These are phyloP conservation scores for Plasmodium vinckei DNA, from an alignment of 169 alveolate species.

Conservation along the genomic window DNA sequence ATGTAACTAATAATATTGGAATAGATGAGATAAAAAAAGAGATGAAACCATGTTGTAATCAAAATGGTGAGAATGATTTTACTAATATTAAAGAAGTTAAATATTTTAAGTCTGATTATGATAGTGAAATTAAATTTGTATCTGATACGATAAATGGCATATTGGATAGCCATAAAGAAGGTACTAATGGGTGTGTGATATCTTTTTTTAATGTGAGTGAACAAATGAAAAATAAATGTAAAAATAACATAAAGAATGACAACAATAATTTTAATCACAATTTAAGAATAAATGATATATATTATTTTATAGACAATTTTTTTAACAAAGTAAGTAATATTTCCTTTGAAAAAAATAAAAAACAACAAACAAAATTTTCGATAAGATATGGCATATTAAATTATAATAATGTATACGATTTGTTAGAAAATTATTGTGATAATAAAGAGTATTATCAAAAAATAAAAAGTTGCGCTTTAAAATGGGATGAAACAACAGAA, in stretches of 20 bases:
- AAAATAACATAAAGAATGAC: neutral
- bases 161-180: conserved; percentile 24
- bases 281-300: neutral
- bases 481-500: conserved; percentile 19
- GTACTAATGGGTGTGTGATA: conserved; percentile 32
- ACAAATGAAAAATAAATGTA: conserved; percentile 1
- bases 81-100: conserved; percentile 20
- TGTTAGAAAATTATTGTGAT: conserved; percentile 32
- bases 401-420: conserved; percentile 19
- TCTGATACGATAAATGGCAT: conserved; percentile 14
- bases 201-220: conserved; percentile 34
- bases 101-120: conserved; percentile 17
- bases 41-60: conserved; percentile 7
- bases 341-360: conserved; percentile 10
- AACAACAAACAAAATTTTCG: conserved; percentile 19
- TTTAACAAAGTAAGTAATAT: conserved; percentile 5
- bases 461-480: conserved; percentile 67
- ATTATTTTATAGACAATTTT: conserved; percentile 24
- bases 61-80: conserved; percentile 7
- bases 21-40: conserved; percentile 10
- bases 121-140: conserved; percentile 16
- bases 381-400: conserved; percentile 17
- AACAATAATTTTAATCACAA: neutral
- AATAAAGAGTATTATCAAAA: conserved; percentile 37
- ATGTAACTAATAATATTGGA: conserved; percentile 4